Conservation (phyloP, 176 grass and related monocot genomes). For the Oryza nivara region DNA sequence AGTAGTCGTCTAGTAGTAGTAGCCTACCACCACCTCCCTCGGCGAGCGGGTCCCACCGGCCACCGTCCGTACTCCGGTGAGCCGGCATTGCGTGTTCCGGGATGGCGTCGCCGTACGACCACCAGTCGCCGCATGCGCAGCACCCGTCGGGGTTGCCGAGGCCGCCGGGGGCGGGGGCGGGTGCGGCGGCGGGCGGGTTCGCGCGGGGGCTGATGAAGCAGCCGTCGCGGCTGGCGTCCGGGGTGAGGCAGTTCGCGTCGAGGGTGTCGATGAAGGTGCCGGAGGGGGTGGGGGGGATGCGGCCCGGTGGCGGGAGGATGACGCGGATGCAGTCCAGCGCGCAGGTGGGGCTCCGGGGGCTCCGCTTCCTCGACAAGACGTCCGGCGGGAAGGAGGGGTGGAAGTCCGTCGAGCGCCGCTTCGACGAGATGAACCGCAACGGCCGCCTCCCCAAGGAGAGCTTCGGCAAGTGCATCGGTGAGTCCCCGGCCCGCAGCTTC, state of each 20-base stretch:
- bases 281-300: constrained; percentile 47
- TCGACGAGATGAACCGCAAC: constrained; percentile 64
- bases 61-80: constrained; percentile 1
- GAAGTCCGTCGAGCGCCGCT: constrained; percentile 79
- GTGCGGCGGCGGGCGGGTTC: not conserved
- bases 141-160: constrained; percentile 8
- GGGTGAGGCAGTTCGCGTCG: constrained; percentile 65
- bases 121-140: constrained; percentile 2
- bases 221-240: constrained; percentile 53
- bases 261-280: constrained; percentile 81
- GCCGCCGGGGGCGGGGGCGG: constrained; percentile 18
- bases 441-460: constrained; percentile 74
- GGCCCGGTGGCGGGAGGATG: constrained; percentile 46
- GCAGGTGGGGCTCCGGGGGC: constrained; percentile 61
- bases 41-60: constrained; percentile 15
- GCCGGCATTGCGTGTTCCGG: constrained; percentile 33
- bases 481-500: not conserved
- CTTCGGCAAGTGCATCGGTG: constrained; percentile 96
- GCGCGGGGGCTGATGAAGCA: constrained; percentile 55
- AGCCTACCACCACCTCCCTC: not conserved
- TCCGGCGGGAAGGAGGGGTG: constrained; percentile 76
- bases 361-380: constrained; percentile 87
- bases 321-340: constrained; percentile 76
- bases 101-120: constrained; percentile 45
- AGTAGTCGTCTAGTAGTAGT: not conserved